Percentiles rank a stretch among this genome's conserved stretches.
phyloP scores from a whole-genome alignment of 2,329 filamentous ascomycete species.

The Didymellaceae sp. region DNA sequence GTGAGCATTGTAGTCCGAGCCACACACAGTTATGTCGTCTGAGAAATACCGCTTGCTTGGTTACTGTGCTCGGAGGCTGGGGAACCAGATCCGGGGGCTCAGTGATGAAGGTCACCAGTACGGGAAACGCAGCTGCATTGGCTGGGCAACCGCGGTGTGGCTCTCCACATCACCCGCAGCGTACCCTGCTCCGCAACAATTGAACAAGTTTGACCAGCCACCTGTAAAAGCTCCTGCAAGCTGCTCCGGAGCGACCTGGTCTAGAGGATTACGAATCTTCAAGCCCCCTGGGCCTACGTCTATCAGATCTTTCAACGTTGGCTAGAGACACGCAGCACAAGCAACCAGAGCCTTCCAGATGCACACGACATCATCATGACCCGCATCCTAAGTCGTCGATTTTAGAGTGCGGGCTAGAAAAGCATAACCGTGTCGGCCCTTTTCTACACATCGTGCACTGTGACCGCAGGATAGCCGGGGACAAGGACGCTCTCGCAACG shows the following conservation, averaged over 20 bases:
- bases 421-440: slow-evolving; percentile 9
- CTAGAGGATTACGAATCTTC: not conserved
- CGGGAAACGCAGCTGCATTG: slow-evolving; percentile 1
- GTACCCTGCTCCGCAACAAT: slow-evolving; percentile 5
- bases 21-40: slow-evolving; percentile 12
- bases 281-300: slow-evolving; percentile 3
- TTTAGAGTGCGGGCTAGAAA: slow-evolving; percentile 11
- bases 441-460: slow-evolving; percentile 10
- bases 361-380: slow-evolving; percentile 16
- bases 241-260: slow-evolving; percentile 5
- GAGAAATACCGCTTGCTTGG: slow-evolving; percentile 3
- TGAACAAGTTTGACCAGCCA: slow-evolving; percentile 1
- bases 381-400: slow-evolving; percentile 1
- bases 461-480: not conserved
- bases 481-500: too few species aligned
- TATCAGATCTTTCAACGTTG: not conserved
- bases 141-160: slow-evolving; percentile 8
- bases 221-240: not conserved
- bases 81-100: not conserved
- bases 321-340: slow-evolving; percentile 2
- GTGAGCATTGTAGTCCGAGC: slow-evolving; percentile 6
- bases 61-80: slow-evolving; percentile 6
- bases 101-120: not conserved
- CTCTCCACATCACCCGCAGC: slow-evolving; percentile 6
- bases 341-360: slow-evolving; percentile 2